Evolutionary conservation across 345 rosid genomes (phyloP), one percentile per base, ranked within the genome.

Genomic region (Salix exigua): DNA sequence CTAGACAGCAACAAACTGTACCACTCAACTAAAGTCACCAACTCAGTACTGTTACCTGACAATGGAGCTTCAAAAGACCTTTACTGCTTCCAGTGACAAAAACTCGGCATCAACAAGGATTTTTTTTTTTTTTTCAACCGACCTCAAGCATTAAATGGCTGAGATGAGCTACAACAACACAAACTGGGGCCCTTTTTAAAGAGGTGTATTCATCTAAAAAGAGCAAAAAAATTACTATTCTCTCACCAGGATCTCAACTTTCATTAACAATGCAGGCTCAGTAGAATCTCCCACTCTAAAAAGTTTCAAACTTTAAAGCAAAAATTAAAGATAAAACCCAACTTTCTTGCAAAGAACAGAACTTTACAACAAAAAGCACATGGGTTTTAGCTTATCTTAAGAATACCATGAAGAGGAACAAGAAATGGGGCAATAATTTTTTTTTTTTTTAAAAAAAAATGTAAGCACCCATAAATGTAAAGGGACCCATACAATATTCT

Each of bases 191-290:
- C 17, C 51, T 50, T 87, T 83, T 69, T 75, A 72, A 38, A 65
- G 74, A 79, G 84, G 87, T 84, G 86, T 81, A 87, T 73, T 51
- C 11, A 64, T 10, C 28, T 58, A n/a, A 62, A 62, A 19, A 58
- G 71, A 68, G 11, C 26, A 11, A 44, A 76, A 38, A 80, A 77
- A 73, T 71, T 73, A 81, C 67, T 86, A 81, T 77, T 82, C 83
- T 78, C 79, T 81, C 65, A 74, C 81, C 81, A 81, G 82, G 77
- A 79, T 76, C 85, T 85, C 86, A 78, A 71, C 83, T 68, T 73
- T 82, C 79, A 77, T 81, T 8, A 79, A 80, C 85, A 89, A 86
- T 87, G 88, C 25, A 72, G 82, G 83, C 80, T 79, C 58, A 64
- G 74, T 9, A 73, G 77, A 51, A 76, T 77, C 81, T 76, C 30